Base-by-base conservation (phyloP, 768 basidiomycete species). In the Tylopilus rubrobrunneus region DNA sequence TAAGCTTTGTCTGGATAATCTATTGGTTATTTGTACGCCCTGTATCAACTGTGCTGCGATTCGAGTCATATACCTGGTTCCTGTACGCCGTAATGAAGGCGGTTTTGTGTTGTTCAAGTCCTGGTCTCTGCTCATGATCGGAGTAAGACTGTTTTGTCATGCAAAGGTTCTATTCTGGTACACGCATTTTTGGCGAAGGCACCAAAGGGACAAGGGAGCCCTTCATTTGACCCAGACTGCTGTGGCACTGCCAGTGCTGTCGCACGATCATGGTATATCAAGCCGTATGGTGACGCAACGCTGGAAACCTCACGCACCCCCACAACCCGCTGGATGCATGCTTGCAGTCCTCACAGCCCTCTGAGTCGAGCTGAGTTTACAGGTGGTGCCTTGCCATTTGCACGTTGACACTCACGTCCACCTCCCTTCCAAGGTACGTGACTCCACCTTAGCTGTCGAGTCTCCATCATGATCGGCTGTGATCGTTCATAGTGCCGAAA, bases 121-220 rank as follows among this genome's bases (percentile, higher is more conserved):
- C 19, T 25, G 17, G 14, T 11, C 37, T 33, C 39, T 4, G 14
- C 48, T 43, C 25, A 21, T 31, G 36, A 40, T 15, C 39, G 37
- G 48, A 55, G 53, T n/a, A 21, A 41, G n/a, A 37, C 45, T 27
- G 10, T 51, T 60, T 51, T 51, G 42, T 49, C 41, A 9, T 46
- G n/a, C n/a, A 19, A 39, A 14, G 36, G 15, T 37, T 14, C 15
- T 7, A 37, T 9, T 5, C 36, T 17, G 9, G 5, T 19, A 19
- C 19, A 19, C 19, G 19, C 19, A 19, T 19, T 19, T 19, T 7
- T 37, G 15, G 36, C 15, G 36, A 37, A 14, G 7, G 37, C 45
- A 48, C 19, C 28, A 25, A 48, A 52, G 42, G 45, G 34, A 27
- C 43, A 40, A n/a, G 45, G 23, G 23, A 23, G 25, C 21, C 23